Base-by-base conservation (phyloP, 192 early-diverging fungal genomes). In the Entrophospora sp. region DNA sequence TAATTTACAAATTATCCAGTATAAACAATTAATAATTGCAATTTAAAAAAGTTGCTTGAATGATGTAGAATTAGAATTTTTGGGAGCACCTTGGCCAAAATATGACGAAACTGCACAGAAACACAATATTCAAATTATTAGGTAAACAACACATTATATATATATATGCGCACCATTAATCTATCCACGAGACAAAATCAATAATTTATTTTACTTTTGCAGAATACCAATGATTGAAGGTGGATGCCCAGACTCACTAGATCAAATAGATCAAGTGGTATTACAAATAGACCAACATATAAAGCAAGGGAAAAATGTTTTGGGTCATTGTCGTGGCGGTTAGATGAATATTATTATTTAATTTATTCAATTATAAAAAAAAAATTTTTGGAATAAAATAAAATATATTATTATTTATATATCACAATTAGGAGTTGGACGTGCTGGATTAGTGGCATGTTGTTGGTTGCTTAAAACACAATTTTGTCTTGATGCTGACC, bases 401-500 rank as follows among this genome's bases (percentile, higher is more conserved):
- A n/a, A n/a, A n/a, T 24, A 13, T 25, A 42, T 36, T 67, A 44
- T 35, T 58, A 53, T 64, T 28, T 61, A n/a, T 40, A 18, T 45
- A 16, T 58, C n/a, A n/a, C n/a, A n/a, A n/a, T 43, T 61, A 82
- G 88, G 88, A 28, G 80, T 91, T 25, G 89, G 89, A 20, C 71
- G 89, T 36, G 89, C 89, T 10, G 89, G 85, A 2, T 61, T 91
- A n/a, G 76, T 91, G 42, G 89, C 88, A 0, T 87, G 87, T 64
- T 91, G 89, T 49, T 87, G 82, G 75, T 64, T 91, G 36, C 55
- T 91, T 10, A 66, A 83, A 24, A 77, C 76, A 28, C 66, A 70
- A 12, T 84, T 79, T 32, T 83, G 81, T 56, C 55, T 37, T 18
- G 63, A 69, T 14, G 76, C 82, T 24, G 71, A 76, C 31, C 73